These are phyloP conservation scores for Erodium maritimum DNA, from an alignment of 345 rosid genomes.

Conservation along the genomic window DNA sequence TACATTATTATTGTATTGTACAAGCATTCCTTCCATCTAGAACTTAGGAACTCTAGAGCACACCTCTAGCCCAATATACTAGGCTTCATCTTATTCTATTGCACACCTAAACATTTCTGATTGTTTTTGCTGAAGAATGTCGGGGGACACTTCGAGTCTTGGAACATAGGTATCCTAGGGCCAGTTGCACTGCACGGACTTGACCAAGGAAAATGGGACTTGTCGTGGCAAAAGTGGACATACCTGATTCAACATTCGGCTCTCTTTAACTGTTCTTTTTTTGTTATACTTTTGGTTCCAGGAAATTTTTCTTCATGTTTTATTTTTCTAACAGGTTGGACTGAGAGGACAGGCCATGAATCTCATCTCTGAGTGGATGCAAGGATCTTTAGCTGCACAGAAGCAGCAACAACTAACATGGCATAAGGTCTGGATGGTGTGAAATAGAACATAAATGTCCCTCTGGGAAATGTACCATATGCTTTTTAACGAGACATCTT, in stretches of 20 bases:
- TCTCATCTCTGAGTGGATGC: slow-evolving; percentile 50
- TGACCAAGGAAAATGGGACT: slow-evolving; percentile 48
- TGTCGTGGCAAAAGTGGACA: slow-evolving; percentile 80
- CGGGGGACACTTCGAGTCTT: slow-evolving; percentile 62
- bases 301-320: not conserved
- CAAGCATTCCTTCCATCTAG: too few species aligned
- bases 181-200: slow-evolving; percentile 59
- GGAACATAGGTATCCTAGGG: slow-evolving; percentile 60
- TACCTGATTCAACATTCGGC: slow-evolving; percentile 35
- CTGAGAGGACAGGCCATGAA: slow-evolving; percentile 60
- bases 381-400: slow-evolving; percentile 23
- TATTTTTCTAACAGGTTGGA: slow-evolving; percentile 39
- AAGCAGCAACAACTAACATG: slow-evolving; percentile 51
- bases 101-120: slow-evolving; percentile 1
- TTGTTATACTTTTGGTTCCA: not conserved
- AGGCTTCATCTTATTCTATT: not conserved
- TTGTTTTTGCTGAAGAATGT: slow-evolving; percentile 30
- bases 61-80: not conserved
- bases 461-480: too few species aligned
- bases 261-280: not conserved
- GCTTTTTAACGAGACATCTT: not conserved
- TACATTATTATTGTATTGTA: too few species aligned
- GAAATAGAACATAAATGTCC: not conserved
- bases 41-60: too few species aligned
- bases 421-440: slow-evolving; percentile 48